Conservation (phyloP, 2,329 filamentous ascomycete genomes). For the Xenoacremonium recifei region DNA sequence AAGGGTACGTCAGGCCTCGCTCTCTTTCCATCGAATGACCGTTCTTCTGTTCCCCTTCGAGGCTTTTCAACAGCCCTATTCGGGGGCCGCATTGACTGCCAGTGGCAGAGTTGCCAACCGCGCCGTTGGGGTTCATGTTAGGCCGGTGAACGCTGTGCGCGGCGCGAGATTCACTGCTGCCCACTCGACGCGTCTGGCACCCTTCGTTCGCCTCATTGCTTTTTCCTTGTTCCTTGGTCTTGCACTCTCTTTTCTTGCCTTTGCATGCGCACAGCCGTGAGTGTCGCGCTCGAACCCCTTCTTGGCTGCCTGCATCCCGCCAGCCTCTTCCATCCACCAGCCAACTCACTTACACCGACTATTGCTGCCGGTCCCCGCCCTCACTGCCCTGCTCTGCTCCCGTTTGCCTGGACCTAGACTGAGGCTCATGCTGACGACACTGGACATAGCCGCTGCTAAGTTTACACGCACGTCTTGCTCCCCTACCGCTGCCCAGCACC, state of each 20-base stretch:
- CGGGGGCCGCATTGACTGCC: no score
- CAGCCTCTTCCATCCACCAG: slow-evolving; percentile 10
- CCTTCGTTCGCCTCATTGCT: slow-evolving; percentile 4
- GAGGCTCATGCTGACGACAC: slow-evolving; percentile 20
- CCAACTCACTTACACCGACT: slow-evolving; percentile 28
- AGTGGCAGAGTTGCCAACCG: no score
- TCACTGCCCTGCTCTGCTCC: slow-evolving; percentile 7
- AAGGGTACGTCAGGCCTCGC: slow-evolving; percentile 22
- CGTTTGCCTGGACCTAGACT: slow-evolving; percentile 10
- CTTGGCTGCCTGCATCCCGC: slow-evolving; percentile 6
- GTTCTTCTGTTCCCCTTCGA: no score
- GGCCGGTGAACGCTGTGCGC: background rate
- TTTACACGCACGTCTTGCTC: background rate
- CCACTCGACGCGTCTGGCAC: slow-evolving; percentile 4
- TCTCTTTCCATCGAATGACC: no score
- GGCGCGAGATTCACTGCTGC: background rate
- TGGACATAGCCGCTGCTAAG: slow-evolving; percentile 18
- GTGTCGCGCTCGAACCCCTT: slow-evolving; percentile 6
- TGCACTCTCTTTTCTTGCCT: no score
- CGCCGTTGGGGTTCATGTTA: background rate
- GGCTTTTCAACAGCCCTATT: no score
- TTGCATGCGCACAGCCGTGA: no score
- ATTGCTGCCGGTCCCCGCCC: slow-evolving; percentile 11
- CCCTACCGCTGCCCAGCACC: background rate
- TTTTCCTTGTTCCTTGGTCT: no score